A percentile compares a stretch with the other conserved stretches of the same genome.
phyloP scores from a whole-genome alignment of 1,284 basidiomycete genomes.

The Pascua guehoae region DNA sequence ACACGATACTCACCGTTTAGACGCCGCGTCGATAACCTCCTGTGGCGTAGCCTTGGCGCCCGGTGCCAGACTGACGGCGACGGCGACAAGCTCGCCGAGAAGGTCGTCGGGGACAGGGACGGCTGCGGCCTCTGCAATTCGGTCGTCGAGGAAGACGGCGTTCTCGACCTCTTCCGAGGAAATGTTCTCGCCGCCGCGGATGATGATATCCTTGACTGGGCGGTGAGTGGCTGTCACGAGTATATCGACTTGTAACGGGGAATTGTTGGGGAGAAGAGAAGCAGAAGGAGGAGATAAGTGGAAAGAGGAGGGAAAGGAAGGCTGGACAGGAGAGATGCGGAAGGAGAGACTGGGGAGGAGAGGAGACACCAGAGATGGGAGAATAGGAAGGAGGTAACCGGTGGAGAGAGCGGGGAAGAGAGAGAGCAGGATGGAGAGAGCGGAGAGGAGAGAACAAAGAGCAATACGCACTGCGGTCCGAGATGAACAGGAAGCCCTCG shows the following conservation, averaged over 20 bases:
- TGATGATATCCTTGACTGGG: slow-evolving; percentile 32
- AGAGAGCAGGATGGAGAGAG: too few relatives aligned
- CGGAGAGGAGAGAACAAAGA: too few relatives aligned
- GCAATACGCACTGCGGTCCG: slow-evolving; percentile 25
- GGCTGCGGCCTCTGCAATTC: slow-evolving; percentile 36
- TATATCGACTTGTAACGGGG: too few relatives aligned
- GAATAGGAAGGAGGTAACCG: too few relatives aligned
- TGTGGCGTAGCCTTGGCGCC: slow-evolving; percentile 4
- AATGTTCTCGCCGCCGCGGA: slow-evolving; percentile 44
- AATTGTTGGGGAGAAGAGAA: too few relatives aligned
- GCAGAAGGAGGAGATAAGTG: too few relatives aligned
- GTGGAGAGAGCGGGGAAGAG: too few relatives aligned
- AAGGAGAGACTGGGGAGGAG: too few relatives aligned
- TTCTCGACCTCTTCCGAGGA: slow-evolving; percentile 40
- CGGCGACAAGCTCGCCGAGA: slow-evolving; percentile 41
- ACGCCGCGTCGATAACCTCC: slow-evolving; percentile 8
- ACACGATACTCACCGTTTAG: slow-evolving; percentile 8
- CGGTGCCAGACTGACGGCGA: slow-evolving; percentile 28
- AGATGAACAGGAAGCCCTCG: slow-evolving; percentile 40
- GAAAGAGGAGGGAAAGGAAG: too few relatives aligned
- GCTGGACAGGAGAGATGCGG: too few relatives aligned
- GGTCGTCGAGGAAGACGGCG: slow-evolving; percentile 33
- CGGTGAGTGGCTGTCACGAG: not conserved
- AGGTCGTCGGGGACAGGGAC: slow-evolving; percentile 33
- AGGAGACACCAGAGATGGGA: too few relatives aligned